Evolutionary conservation across 805 yeast genomes (phyloP).

Genomic region (Naumovozyma castellii): DNA sequence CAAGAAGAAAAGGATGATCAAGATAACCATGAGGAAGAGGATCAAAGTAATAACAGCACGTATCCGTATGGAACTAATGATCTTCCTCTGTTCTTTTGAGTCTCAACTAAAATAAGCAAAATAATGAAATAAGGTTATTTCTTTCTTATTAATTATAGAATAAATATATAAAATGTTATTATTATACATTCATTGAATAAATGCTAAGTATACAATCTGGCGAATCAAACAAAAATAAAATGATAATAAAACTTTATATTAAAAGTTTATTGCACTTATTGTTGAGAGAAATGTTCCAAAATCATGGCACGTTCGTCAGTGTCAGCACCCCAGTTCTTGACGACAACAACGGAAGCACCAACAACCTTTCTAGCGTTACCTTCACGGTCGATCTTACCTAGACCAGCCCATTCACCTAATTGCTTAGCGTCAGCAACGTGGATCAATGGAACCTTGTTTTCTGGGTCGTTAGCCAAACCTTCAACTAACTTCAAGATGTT

Average conservation of each 20-base stretch:
- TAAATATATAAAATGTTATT: slow-evolving; percentile 1
- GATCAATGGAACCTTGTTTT: slow-evolving; percentile 92
- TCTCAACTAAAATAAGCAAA: neutral
- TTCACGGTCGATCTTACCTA: slow-evolving; percentile 98
- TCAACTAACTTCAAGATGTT: slow-evolving; percentile 94
- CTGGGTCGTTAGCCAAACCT: slow-evolving; percentile 98
- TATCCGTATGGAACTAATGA: slow-evolving; percentile 7
- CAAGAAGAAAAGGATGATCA: neutral
- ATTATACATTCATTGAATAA: slow-evolving; percentile 4
- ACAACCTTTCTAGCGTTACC: slow-evolving; percentile 99
- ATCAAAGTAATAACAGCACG: neutral
- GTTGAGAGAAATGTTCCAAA: slow-evolving; percentile 90
- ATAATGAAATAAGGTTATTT: neutral
- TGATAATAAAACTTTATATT: slow-evolving; percentile 2
- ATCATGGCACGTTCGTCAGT: slow-evolving; percentile 94
- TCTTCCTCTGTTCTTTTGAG: slow-evolving; percentile 9
- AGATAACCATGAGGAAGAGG: neutral
- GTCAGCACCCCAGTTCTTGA: slow-evolving; percentile 99
- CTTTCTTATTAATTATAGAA: neutral
- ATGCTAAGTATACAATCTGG: neutral
- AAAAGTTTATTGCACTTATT: slow-evolving; percentile 37
- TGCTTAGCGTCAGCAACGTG: slow-evolving; percentile 99
- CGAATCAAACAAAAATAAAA: neutral
- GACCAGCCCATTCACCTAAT: slow-evolving; percentile 99
- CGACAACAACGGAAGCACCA: slow-evolving; percentile 99